phyloP scores from a whole-genome alignment of 768 basidiomycete genomes.

The Rhizopogon salebrosus region DNA sequence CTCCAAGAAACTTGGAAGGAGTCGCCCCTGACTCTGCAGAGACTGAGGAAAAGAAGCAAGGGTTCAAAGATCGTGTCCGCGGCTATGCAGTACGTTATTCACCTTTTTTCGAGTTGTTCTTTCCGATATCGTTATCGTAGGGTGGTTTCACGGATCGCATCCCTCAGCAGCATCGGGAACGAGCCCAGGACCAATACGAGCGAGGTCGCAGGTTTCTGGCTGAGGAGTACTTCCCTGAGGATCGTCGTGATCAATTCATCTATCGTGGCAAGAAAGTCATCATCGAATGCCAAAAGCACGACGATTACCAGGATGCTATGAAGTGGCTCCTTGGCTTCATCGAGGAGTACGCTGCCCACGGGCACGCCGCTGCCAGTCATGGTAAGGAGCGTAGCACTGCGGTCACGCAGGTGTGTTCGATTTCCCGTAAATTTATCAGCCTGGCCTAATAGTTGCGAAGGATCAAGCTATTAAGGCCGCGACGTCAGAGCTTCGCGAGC shows the following conservation, averaged over 20 bases:
- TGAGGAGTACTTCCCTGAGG: conserved; percentile 87
- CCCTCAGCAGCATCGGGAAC: conserved; percentile 65
- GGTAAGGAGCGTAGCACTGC: conserved; percentile 21
- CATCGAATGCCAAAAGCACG: conserved; percentile 88
- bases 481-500: conserved; percentile 60
- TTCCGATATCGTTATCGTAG: conserved; percentile 18
- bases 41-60: conserved; percentile 31
- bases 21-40: conserved; percentile 18
- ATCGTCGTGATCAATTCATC: conserved; percentile 88
- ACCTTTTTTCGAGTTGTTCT: background rate
- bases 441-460: conserved; percentile 20
- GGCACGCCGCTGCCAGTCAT: conserved; percentile 32
- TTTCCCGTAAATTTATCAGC: conserved; percentile 10
- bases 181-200: conserved; percentile 46
- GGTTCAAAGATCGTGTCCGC: conserved; percentile 26
- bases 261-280: conserved; percentile 92
- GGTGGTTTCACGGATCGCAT: conserved; percentile 48
- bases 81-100: conserved; percentile 22
- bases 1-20: conserved; percentile 25
- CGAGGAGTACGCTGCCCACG: conserved; percentile 58
- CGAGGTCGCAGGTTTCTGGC: conserved; percentile 61
- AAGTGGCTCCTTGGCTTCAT: conserved; percentile 65
- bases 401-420: conserved; percentile 8
- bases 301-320: conserved; percentile 80
- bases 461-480: conserved; percentile 55